Conservation (phyloP, 225 moss, liverwort and hornwort genomes). For the Pseudisothecium myosuroides region DNA sequence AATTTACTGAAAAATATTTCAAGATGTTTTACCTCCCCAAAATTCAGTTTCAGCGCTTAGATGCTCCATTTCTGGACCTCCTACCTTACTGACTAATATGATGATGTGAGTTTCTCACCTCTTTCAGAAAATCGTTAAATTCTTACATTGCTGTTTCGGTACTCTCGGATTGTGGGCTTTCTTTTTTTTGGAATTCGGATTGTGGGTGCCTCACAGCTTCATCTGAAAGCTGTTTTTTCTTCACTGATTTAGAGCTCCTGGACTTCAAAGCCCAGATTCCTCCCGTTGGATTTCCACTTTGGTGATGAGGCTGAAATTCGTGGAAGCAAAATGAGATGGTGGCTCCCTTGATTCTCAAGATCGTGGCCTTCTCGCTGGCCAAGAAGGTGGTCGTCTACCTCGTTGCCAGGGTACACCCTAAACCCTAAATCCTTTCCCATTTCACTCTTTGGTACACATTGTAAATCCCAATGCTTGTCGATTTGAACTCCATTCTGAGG, state of each 20-base stretch:
- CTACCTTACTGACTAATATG: too few species aligned
- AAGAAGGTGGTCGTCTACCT: constrained; percentile 43
- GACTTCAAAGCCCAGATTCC: not conserved
- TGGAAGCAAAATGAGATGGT: constrained; percentile 31
- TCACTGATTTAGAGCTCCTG: not conserved
- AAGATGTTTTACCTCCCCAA: too few species aligned
- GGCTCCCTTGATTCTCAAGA: constrained; percentile 43
- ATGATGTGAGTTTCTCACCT: not conserved
- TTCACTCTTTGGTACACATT: not conserved
- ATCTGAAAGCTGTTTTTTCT: not conserved
- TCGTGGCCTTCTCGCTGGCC: constrained; percentile 36
- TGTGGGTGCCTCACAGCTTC: not conserved
- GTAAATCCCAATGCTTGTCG: not conserved
- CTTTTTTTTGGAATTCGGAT: not conserved
- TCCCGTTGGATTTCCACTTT: not conserved
- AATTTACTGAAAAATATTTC: too few species aligned
- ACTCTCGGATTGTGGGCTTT: not conserved
- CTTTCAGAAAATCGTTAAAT: not conserved
- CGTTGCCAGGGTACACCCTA: constrained; percentile 21
- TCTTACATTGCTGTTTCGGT: not conserved
- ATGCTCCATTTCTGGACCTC: too few species aligned
- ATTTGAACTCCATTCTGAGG: not conserved
- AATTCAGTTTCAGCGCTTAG: too few species aligned
- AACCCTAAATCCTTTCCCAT: not conserved
- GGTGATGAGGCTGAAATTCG: not conserved